Evolutionary conservation across 495 filamentous ascomycete genomes (phyloP).

Genomic region (Articulospora tetracladia): DNA sequence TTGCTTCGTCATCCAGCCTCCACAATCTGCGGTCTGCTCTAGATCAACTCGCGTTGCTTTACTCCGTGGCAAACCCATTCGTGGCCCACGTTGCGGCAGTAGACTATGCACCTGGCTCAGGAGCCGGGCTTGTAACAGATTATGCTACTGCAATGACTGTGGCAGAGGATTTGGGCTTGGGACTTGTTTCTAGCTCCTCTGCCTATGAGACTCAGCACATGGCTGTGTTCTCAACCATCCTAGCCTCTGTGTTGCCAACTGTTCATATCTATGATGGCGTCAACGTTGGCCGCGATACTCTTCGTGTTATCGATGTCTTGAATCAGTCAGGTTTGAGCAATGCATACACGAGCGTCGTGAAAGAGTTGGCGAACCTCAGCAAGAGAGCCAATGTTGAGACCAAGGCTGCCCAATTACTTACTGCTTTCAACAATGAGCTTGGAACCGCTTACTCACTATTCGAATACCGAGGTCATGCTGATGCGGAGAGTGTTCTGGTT

Average conservation of each 20-base stretch:
- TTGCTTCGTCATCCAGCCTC: constrained; percentile 80
- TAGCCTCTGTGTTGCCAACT: constrained; percentile 75
- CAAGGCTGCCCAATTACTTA: constrained; percentile 69
- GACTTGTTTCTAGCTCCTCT: constrained; percentile 78
- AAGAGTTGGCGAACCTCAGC: constrained; percentile 55
- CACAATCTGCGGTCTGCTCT: constrained; percentile 76
- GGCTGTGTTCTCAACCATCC: constrained; percentile 80
- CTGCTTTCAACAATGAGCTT: constrained; percentile 84
- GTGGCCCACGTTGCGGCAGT: constrained; percentile 92
- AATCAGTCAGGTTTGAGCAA: constrained; percentile 66
- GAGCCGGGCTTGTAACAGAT: constrained; percentile 73
- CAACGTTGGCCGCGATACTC: constrained; percentile 77
- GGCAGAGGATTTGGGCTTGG: constrained; percentile 89
- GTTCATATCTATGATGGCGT: constrained; percentile 94
- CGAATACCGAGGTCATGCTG: constrained; percentile 85
- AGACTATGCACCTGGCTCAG: constrained; percentile 66
- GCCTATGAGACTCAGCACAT: constrained; percentile 94
- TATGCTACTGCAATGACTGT: constrained; percentile 77
- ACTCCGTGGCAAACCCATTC: constrained; percentile 85
- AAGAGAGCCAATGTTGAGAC: constrained; percentile 71
- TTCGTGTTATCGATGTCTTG: constrained; percentile 80
- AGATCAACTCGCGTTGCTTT: constrained; percentile 85
- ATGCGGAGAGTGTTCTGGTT: constrained; percentile 76
- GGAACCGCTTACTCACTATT: constrained; percentile 90
- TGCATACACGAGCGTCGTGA: constrained; percentile 64